Evolutionary conservation across 495 filamentous ascomycete species (phyloP).

Genomic region (Penicillium odoratum): DNA sequence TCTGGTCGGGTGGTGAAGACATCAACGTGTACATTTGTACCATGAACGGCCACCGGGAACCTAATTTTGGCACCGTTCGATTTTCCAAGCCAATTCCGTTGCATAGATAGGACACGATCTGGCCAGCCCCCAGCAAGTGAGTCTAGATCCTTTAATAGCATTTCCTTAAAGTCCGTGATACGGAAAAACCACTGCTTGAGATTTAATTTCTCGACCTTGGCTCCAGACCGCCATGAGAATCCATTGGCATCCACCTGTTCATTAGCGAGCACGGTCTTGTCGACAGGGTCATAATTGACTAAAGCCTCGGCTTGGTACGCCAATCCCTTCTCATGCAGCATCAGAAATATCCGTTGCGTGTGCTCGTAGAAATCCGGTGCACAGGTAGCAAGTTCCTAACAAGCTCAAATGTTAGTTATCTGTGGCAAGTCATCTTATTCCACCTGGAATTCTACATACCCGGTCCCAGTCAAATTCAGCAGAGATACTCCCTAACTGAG

Average conservation of each 20-base stretch:
- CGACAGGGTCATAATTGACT: constrained; percentile 89
- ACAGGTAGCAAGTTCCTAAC: constrained; percentile 80
- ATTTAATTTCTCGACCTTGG: constrained; percentile 74
- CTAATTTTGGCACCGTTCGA: constrained; percentile 70
- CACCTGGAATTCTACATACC: constrained; percentile 46
- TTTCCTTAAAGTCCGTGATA: constrained; percentile 75
- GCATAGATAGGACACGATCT: constrained; percentile 77
- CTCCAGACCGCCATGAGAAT: constrained; percentile 83
- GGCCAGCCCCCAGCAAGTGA: constrained; percentile 69
- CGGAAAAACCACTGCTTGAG: constrained; percentile 90
- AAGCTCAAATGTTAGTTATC: background rate
- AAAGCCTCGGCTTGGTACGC: constrained; percentile 77
- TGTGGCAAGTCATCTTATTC: background rate
- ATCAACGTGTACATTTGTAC: constrained; percentile 52
- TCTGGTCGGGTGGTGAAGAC: constrained; percentile 84
- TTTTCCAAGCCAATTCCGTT: constrained; percentile 85
- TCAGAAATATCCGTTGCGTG: constrained; percentile 80
- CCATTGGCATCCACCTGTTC: constrained; percentile 87
- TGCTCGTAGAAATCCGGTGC: constrained; percentile 83
- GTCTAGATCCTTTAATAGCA: constrained; percentile 72
- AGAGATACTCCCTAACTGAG: constrained; percentile 73
- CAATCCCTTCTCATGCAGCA: constrained; percentile 66
- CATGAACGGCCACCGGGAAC: constrained; percentile 56
- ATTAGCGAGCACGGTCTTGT: constrained; percentile 87
- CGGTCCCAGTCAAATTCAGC: constrained; percentile 79